Evolutionary conservation across 2,329 filamentous ascomycete species (phyloP).

Genomic region (Lecanosticta acicola): DNA sequence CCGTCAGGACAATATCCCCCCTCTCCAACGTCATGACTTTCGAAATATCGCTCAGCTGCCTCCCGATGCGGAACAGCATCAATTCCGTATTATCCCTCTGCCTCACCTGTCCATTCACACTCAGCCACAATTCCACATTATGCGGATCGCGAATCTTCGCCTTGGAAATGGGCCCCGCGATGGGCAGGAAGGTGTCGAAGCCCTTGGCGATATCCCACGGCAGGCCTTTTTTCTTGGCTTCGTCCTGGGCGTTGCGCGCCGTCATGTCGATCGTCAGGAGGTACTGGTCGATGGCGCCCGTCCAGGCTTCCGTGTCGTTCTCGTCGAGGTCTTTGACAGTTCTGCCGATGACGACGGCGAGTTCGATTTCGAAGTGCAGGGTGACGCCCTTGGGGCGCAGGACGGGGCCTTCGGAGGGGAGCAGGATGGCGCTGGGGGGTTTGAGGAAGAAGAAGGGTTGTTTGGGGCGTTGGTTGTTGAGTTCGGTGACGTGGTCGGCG

Average conservation of each 20-base stretch:
- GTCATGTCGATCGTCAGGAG: slow-evolving; percentile 95
- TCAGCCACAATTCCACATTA: slow-evolving; percentile 77
- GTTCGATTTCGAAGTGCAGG: slow-evolving; percentile 91
- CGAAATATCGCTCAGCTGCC: slow-evolving; percentile 84
- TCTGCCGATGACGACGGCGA: slow-evolving; percentile 84
- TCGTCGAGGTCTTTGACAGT: slow-evolving; percentile 67
- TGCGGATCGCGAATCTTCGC: slow-evolving; percentile 78
- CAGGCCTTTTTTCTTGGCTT: slow-evolving; percentile 93
- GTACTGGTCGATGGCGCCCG: slow-evolving; percentile 82
- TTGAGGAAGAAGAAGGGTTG: slow-evolving; percentile 99
- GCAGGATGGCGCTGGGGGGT: slow-evolving; percentile 78
- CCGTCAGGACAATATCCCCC: slow-evolving; percentile 92
- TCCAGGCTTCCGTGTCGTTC: slow-evolving; percentile 66
- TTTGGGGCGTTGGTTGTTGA: slow-evolving; percentile 80
- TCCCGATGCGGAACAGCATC: slow-evolving; percentile 88
- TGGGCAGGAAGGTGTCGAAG: slow-evolving; percentile 93
- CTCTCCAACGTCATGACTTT: slow-evolving; percentile 89
- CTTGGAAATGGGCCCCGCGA: slow-evolving; percentile 77
- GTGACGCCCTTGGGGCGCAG: slow-evolving; percentile 76
- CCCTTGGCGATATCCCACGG: slow-evolving; percentile 97
- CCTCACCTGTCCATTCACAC: slow-evolving; percentile 69
- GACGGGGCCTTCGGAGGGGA: slow-evolving; percentile 71
- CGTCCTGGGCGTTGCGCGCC: slow-evolving; percentile 87
- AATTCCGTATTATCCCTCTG: slow-evolving; percentile 87
- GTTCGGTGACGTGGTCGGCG: slow-evolving; percentile 89